Base-by-base conservation (phyloP, 1,284 basidiomycete genomes). In the Cronartium ribicola region DNA sequence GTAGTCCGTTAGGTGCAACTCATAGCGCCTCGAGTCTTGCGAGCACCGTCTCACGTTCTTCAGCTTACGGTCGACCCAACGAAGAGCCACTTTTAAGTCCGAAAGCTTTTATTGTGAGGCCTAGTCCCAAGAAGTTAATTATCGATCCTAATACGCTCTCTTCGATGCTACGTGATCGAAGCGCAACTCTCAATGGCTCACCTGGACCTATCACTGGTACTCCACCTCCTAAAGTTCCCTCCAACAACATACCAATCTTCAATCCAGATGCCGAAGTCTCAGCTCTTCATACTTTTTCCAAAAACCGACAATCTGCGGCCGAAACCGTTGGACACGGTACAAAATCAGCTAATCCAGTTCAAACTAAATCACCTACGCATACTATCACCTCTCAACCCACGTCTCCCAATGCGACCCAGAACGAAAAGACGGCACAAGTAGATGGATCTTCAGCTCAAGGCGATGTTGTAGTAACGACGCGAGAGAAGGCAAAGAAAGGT, bases 401-500 rank as follows among this genome's bases (percentile, higher is more conserved):
- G 17, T 61, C 60, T 14, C 37, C 60, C n/a, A n/a, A 37, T 39
- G 29, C n/a, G 37, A 48, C n/a, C 3, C n/a, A 13, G 3, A n/a
- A 48, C 13, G 60, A 61, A 3, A 36, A 61, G 17, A 40, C n/a
- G n/a, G 51, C 29, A 20, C 51, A n/a, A 4, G 7, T 4, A 55
- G 51, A 55, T 29, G 51, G 51, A 6, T 55, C 51, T 13, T 55
- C 51, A 20, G 51, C 51, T 55, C 51, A 65, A 66, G 70, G 70
- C 65, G 70, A 73, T 66, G 63, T 73, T 43, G 70, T 73, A n/a
- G 59, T 67, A 41, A 65, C 63, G 20, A 57, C 71, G 3, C 66
- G 63, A 60, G 66, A 55, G 43, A 57, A 67, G 29, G 71, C 71
- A 17, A 86, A 90, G 78, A 87, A 91, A 77, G 93, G 93, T 51